These are phyloP conservation scores for Saccharomycopsis phalli DNA, from an alignment of 1,139 yeast genomes.

Conservation along the genomic window DNA sequence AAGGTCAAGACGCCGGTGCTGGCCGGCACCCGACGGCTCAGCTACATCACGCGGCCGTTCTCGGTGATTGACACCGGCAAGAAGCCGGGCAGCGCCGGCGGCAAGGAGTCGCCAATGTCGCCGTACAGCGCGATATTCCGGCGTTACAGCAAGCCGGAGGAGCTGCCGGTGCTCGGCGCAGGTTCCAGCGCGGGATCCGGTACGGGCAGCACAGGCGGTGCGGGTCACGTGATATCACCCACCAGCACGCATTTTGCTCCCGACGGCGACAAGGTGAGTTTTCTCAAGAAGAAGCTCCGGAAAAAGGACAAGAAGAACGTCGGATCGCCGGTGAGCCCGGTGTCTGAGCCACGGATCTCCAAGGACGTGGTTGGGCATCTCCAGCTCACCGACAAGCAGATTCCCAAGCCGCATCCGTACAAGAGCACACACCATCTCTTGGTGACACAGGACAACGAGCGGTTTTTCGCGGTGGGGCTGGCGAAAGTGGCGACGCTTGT, in stretches of 20 bases:
- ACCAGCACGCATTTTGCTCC: neutral
- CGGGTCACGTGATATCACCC: neutral
- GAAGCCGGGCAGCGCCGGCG: neutral
- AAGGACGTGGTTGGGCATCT: constrained; percentile 19
- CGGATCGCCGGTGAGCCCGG: constrained; percentile 25
- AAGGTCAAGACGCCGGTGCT: constrained; percentile 1
- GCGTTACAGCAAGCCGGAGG: constrained; percentile 5
- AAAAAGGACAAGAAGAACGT: constrained; percentile 30
- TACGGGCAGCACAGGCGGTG: neutral
- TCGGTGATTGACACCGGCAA: constrained; percentile 11
- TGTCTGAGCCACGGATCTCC: constrained; percentile 7
- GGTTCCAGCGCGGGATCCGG: neutral
- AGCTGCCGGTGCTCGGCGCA: neutral
- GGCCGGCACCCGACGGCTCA: constrained; percentile 12
- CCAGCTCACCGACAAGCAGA: constrained; percentile 27
- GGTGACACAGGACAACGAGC: constrained; percentile 50
- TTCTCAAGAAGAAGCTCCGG: constrained; percentile 38
- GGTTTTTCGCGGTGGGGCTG: constrained; percentile 41
- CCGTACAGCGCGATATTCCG: constrained; percentile 18
- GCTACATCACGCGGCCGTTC: constrained; percentile 19
- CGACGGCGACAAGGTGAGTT: constrained; percentile 29
- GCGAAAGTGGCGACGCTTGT: constrained; percentile 28
- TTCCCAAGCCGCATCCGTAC: constrained; percentile 27
- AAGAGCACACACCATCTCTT: constrained; percentile 33
- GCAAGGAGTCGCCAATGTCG: constrained; percentile 15